Evolutionary conservation across 768 basidiomycete genomes (phyloP), one percentile per base, ranked within the genome.

Genomic region (Tricholoma matsutake): DNA sequence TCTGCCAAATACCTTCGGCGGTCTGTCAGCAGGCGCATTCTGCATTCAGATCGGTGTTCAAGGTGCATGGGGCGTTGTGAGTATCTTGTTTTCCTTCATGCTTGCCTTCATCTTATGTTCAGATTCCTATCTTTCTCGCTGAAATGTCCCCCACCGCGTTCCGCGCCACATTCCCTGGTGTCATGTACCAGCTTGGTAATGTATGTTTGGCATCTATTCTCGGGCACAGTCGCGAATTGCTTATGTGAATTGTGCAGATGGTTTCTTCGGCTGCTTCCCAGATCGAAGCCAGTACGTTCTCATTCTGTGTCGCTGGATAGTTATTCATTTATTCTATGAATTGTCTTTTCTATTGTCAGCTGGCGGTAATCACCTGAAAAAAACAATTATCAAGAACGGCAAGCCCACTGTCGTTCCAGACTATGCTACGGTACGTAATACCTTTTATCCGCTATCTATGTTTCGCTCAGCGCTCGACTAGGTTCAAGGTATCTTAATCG

Each of bases 91-190:
- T 37, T 28, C n/a, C 14, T 29, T 52, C 14, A 0, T 51, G 10
- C 11, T 4, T 25, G 2, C 22, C 49, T 20, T 84, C 69, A 70
- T 81, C 60, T 79, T 79, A 1, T n/a, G 3, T n/a, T 56, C 60
- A 81, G 80, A 79, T 82, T 61, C 92, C 93, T 3, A 89, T 94
- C 65, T 89, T 88, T 72, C 79, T 95, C 25, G 80, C 85, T 6
- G 94, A 96, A 73, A 80, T 93, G 73, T 89, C 90, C 0, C 94
- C 94, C 2, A 88, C 91, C 8, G 92, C 91, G 0, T 95, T 94
- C 82, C 81, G 94, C 59, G 90, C 92, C 4, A 88, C 89, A 1
- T 94, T 92, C 79, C 89, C 89, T 45, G 92, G 92, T 62, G 83
- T 92, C 1, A 85, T 88, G 4, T 94, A 93, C 75, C 92, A 94